A percentile compares a stretch with the other conserved stretches of the same genome.
These are phyloP conservation scores for Vigna mungo DNA, from an alignment of 306 rosid genomes.

Conservation along the genomic window DNA sequence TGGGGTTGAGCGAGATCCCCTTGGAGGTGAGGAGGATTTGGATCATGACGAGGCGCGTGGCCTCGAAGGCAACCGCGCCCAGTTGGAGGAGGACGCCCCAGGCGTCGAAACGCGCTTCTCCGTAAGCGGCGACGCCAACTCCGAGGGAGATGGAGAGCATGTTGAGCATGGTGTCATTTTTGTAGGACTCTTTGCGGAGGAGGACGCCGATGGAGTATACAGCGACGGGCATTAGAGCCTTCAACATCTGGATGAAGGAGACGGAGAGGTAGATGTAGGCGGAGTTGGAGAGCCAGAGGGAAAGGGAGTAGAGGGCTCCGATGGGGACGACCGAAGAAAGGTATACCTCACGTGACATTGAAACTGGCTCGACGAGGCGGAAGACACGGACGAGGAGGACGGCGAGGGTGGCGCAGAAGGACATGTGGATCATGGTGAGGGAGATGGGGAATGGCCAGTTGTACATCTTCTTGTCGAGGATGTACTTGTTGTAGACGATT, in stretches of 20 bases:
- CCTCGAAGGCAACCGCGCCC: constrained; percentile 88
- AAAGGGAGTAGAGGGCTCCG: constrained; percentile 83
- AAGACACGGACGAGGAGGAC: constrained; percentile 69
- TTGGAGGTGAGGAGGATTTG: constrained; percentile 85
- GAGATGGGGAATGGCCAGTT: constrained; percentile 89
- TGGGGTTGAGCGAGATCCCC: constrained; percentile 86
- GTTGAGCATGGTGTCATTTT: constrained; percentile 74
- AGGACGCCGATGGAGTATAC: constrained; percentile 84
- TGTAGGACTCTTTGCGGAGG: constrained; percentile 67
- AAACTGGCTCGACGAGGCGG: constrained; percentile 72
- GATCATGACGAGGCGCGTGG: constrained; percentile 84
- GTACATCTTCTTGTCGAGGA: constrained; percentile 94
- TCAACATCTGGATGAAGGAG: constrained; percentile 91
- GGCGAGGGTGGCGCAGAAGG: constrained; percentile 84
- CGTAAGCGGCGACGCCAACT: constrained; percentile 86
- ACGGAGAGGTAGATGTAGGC: constrained; percentile 94
- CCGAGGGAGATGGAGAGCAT: constrained; percentile 90
- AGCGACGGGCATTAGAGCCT: constrained; percentile 94
- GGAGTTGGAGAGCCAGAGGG: constrained; percentile 92
- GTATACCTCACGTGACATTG: constrained; percentile 76
- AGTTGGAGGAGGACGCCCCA: constrained; percentile 84
- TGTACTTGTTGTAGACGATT: constrained; percentile 95
- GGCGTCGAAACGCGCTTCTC: constrained; percentile 76
- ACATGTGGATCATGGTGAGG: constrained; percentile 96
- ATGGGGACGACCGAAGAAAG: constrained; percentile 86